Percentiles rank a stretch among this genome's conserved stretches.
These are phyloP conservation scores for Pseudogymnoascus sp. DNA, from an alignment of 2,329 filamentous ascomycete genomes.

Conservation along the genomic window DNA sequence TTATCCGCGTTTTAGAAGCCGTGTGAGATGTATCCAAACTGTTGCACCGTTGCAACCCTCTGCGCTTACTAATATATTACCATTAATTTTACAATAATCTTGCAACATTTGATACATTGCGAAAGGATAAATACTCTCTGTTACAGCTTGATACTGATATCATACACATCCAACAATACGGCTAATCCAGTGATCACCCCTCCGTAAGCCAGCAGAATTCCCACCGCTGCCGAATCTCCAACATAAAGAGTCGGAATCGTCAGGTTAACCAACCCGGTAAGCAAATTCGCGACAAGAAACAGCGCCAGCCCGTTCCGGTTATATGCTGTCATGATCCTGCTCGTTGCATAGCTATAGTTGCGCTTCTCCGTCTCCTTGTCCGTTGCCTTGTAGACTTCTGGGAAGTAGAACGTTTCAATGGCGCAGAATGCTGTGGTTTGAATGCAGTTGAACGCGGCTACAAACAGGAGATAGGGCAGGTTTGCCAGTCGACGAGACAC, in stretches of 20 bases:
- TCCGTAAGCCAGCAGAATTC: constrained; percentile 65
- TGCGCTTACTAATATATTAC: neutral
- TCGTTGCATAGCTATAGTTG: constrained; percentile 62
- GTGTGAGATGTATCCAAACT: neutral
- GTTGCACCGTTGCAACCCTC: neutral
- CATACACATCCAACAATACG: constrained; percentile 52
- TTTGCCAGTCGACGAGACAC: constrained; percentile 90
- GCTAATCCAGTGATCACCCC: constrained; percentile 58
- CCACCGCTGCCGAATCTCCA: constrained; percentile 56
- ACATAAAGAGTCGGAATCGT: constrained; percentile 73
- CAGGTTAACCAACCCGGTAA: constrained; percentile 86
- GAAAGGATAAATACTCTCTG: neutral
- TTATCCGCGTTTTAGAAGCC: neutral
- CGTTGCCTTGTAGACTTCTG: constrained; percentile 53
- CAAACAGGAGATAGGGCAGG: constrained; percentile 87
- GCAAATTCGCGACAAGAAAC: constrained; percentile 79
- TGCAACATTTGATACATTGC: neutral
- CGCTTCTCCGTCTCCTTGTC: constrained; percentile 50
- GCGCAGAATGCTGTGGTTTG: constrained; percentile 72
- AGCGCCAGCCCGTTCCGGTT: constrained; percentile 82
- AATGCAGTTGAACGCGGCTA: constrained; percentile 80
- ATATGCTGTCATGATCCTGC: constrained; percentile 68
- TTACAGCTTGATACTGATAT: constrained; percentile 64
- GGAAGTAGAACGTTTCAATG: constrained; percentile 72
- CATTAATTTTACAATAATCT: neutral